Conservation (phyloP, 2,329 filamentous ascomycete species). For the Venturia nashicola region DNA sequence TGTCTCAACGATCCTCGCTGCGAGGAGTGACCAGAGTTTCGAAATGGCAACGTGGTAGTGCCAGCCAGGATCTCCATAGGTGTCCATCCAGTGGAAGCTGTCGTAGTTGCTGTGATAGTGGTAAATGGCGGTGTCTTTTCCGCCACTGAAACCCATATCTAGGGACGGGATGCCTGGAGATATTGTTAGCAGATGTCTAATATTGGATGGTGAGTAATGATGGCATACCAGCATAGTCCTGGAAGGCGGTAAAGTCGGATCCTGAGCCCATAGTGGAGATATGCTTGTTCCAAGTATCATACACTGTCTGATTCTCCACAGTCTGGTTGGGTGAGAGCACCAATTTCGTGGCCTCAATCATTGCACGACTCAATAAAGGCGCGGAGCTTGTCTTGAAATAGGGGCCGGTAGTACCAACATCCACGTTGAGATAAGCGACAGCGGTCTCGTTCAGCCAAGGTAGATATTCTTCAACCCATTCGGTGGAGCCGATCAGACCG, state of each 20-base stretch:
- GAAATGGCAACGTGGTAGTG: constrained; percentile 43
- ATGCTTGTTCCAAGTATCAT: constrained; percentile 45
- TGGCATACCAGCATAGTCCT: constrained; percentile 33
- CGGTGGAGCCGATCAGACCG: constrained; percentile 72
- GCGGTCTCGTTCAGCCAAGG: constrained; percentile 64
- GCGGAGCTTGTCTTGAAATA: constrained; percentile 55
- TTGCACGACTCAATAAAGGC: constrained; percentile 61
- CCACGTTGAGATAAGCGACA: constrained; percentile 78
- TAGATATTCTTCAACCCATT: constrained; percentile 85
- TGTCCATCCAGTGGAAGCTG: constrained; percentile 73
- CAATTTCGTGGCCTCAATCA: constrained; percentile 47
- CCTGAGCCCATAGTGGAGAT: constrained; percentile 44
- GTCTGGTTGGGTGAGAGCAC: constrained; percentile 56
- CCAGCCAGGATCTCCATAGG: constrained; percentile 55
- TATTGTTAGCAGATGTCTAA: background rate
- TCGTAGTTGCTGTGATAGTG: constrained; percentile 82
- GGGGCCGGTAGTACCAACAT: constrained; percentile 57
- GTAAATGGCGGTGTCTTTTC: constrained; percentile 34
- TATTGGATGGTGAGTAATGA: background rate
- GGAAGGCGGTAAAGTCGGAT: constrained; percentile 40
- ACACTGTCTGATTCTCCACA: constrained; percentile 53
- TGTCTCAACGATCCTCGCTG: constrained; percentile 33
- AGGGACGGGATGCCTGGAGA: constrained; percentile 27
- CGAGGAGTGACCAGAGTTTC: constrained; percentile 32
- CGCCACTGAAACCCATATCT: constrained; percentile 32